Conservation (phyloP, 2,329 filamentous ascomycete species). For the Colletotrichum zoysiae region DNA sequence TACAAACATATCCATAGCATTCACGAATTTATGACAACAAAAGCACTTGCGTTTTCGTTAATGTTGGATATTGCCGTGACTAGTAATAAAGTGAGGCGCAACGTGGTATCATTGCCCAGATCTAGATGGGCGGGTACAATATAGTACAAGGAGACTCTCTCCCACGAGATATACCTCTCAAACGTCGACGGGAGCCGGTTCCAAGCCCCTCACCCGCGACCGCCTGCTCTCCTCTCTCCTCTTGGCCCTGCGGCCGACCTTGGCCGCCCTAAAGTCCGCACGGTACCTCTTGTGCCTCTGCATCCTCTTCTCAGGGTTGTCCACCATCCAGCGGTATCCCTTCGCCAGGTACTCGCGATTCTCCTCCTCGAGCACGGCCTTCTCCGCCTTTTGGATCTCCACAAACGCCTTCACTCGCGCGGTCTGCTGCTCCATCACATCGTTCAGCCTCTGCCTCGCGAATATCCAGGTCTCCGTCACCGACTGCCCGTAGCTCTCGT, state of each 20-base stretch:
- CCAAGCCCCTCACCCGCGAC: slow-evolving; percentile 8
- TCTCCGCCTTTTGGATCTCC: slow-evolving; percentile 56
- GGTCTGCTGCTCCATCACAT: slow-evolving; percentile 53
- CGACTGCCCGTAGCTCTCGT: slow-evolving; percentile 14
- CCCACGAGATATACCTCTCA: background rate
- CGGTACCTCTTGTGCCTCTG: slow-evolving; percentile 13
- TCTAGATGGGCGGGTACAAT: background rate
- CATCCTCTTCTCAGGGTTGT: slow-evolving; percentile 24
- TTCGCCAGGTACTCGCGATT: slow-evolving; percentile 43
- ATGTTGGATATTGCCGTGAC: too few species aligned
- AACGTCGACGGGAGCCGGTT: slow-evolving; percentile 9
- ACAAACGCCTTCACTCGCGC: slow-evolving; percentile 57
- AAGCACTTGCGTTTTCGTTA: background rate
- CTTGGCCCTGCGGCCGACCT: background rate
- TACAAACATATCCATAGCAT: too few species aligned
- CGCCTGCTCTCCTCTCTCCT: background rate
- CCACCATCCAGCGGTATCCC: slow-evolving; percentile 40
- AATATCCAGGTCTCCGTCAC: slow-evolving; percentile 8
- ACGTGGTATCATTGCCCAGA: slow-evolving; percentile 10
- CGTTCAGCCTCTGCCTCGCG: slow-evolving; percentile 47
- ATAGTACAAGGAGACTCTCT: background rate
- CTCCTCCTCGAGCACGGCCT: slow-evolving; percentile 49
- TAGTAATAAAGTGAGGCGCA: background rate
- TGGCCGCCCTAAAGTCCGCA: background rate
- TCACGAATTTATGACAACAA: background rate